These are phyloP conservation scores for Rhizopogon vulgaris DNA, from an alignment of 768 basidiomycete genomes.

Conservation along the genomic window DNA sequence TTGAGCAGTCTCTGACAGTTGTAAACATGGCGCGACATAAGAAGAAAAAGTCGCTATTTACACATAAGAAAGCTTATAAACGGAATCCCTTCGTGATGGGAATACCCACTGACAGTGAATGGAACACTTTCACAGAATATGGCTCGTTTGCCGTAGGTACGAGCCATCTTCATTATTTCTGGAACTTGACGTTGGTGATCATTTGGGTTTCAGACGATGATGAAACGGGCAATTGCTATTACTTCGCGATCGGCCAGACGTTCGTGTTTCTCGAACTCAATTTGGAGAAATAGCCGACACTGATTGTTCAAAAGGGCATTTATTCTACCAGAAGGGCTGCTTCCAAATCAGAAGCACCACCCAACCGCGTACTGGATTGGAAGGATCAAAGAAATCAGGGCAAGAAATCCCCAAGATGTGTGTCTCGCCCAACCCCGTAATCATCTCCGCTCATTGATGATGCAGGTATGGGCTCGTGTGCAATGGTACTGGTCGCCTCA, in stretches of 20 bases:
- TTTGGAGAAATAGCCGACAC: background rate
- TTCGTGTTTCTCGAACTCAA: slow-evolving; percentile 16
- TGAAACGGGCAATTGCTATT: slow-evolving; percentile 6
- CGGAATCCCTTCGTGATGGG: background rate
- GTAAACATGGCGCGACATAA: slow-evolving; percentile 21
- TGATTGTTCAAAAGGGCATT: slow-evolving; percentile 28
- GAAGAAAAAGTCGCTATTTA: slow-evolving; percentile 9
- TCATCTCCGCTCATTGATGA: background rate
- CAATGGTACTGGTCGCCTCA: slow-evolving; percentile 50
- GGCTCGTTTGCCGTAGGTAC: slow-evolving; percentile 13
- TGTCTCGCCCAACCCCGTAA: background rate
- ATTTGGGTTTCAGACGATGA: slow-evolving; percentile 10
- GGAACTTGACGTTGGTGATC: background rate
- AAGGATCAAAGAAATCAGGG: slow-evolving; percentile 40
- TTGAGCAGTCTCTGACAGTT: background rate
- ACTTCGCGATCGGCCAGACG: slow-evolving; percentile 30
- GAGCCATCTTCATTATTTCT: slow-evolving; percentile 1
- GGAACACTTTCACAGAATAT: slow-evolving; percentile 9
- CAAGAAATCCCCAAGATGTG: slow-evolving; percentile 24
- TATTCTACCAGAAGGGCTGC: slow-evolving; percentile 32
- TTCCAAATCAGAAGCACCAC: slow-evolving; percentile 21
- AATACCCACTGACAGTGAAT: slow-evolving; percentile 9
- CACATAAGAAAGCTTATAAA: slow-evolving; percentile 10
- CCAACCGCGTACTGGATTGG: slow-evolving; percentile 47
- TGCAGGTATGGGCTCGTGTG: slow-evolving; percentile 46